phyloP scores from a whole-genome alignment of 2,329 filamentous ascomycete genomes.

The Rhynchosporium agropyri region DNA sequence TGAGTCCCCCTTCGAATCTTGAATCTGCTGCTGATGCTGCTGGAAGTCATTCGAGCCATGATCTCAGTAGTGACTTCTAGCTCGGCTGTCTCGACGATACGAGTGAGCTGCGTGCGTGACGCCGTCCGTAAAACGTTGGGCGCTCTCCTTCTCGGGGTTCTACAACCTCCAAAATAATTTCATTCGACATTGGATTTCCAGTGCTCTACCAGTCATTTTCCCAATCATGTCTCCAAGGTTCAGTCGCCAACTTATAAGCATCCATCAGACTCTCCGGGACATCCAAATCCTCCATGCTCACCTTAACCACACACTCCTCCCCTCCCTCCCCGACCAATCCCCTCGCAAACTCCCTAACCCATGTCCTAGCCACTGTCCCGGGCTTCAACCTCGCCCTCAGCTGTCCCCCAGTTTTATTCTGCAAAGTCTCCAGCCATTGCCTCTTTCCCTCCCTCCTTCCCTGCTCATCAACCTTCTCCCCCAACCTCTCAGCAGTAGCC shows the following conservation, averaged over 20 bases:
- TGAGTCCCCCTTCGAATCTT: too few species aligned
- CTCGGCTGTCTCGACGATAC: too few species aligned
- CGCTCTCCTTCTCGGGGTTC: too few species aligned
- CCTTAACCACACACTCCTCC: conserved; percentile 21
- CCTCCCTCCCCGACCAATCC: conserved; percentile 26
- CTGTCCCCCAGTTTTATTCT: conserved; percentile 11
- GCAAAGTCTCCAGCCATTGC: conserved; percentile 17
- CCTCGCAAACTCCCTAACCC: conserved; percentile 32
- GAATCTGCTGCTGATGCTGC: too few species aligned
- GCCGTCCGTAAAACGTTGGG: too few species aligned
- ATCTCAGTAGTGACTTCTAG: too few species aligned
- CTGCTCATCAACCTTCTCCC: not conserved
- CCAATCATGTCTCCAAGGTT: conserved; percentile 13
- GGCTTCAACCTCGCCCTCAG: conserved; percentile 22
- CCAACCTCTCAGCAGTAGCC: not conserved
- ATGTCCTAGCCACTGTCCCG: conserved; percentile 24
- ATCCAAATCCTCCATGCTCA: conserved; percentile 22
- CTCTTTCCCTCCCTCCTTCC: not conserved
- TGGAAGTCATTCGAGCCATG: too few species aligned
- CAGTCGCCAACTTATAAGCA: conserved; percentile 11
- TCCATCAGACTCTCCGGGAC: conserved; percentile 12
- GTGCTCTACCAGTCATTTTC: conserved; percentile 17
- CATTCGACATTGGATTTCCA: too few species aligned
- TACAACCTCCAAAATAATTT: too few species aligned
- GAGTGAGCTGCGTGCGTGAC: too few species aligned